phyloP scores from a whole-genome alignment of 495 filamentous ascomycete genomes.

The Neurospora sp. region DNA sequence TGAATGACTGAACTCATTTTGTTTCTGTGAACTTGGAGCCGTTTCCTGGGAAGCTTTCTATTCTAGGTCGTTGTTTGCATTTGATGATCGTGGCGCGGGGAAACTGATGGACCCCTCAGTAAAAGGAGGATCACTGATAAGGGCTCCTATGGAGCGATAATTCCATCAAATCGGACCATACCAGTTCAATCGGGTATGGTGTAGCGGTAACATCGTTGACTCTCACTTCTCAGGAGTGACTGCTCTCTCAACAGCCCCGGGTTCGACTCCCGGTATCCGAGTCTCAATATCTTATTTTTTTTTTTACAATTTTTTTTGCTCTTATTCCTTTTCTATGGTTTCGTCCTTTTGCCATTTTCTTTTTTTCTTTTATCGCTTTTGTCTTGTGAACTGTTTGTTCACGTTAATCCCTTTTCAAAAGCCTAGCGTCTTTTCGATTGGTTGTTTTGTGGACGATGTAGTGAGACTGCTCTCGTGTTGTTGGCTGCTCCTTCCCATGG shows the following conservation, averaged over 20 bases:
- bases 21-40: not conserved
- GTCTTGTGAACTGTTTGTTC: not conserved
- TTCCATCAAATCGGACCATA: not conserved
- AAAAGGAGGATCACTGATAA: not conserved
- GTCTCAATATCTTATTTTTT: not conserved
- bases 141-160: rapidly evolving
- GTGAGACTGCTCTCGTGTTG: no score
- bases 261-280: not conserved
- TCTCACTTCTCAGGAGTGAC: not conserved
- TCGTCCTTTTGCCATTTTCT: not conserved
- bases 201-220: not conserved
- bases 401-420: no score
- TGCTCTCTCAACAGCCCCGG: not conserved
- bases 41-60: no score
- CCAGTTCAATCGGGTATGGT: not conserved
- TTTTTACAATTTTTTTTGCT: not conserved
- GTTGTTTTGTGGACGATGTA: not conserved
- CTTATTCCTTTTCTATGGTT: no score
- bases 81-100: not conserved
- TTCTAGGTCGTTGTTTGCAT: not conserved
- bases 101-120: not conserved
- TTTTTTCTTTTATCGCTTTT: not conserved
- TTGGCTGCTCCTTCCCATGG: not conserved
- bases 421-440: no score
- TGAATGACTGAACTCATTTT: not conserved